Base-by-base conservation (phyloP, 495 filamentous ascomycete species). In the Penicillium atrosanguineum region DNA sequence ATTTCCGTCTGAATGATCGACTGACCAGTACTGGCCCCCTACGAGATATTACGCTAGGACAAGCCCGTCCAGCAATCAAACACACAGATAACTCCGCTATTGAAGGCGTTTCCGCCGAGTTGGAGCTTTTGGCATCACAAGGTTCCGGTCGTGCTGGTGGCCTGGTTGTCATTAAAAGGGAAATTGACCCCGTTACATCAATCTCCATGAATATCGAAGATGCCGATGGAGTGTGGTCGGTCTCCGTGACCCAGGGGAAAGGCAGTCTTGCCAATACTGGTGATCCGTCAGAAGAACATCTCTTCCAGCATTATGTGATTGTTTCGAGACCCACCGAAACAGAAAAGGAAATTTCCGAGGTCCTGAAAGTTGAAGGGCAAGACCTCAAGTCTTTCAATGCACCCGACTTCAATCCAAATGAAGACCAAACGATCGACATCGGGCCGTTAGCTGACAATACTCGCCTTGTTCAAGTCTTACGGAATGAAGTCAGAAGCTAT, bases 331-430 rank as follows among this genome's bases (percentile, higher is more conserved):
- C 48, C 3, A 62, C 63, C 23, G 57, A 59, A 34, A 7, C 36
- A n/a, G 71, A 72, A 3, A 71, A 63, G 44, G 76, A 78, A 56
- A 59, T 66, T 25, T 76, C 77, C 1, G 64, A 75, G 11, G 66
- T 82, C 15, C 62, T 71, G 42, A 25, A 52, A 15, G 50, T 72
- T 14, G 61, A 73, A 31, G 63, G 58, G 4, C 43, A 59, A 39
- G 51, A 54, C 2, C 28, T 75, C 18, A 67, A 65, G 42, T 65
- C 67, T 6, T 68, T 72, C 48, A 72, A 66, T 50, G 70, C 73
- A 7, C 58, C 90, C 0, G 94, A 97, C 46, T 96, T 97, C 65
- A 95, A 97, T 53, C 82, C 86, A 6, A 92, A 92, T 57, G 87
- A 84, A 46, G 91, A 90, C 34, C 78, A 83, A 36, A 95, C 92